Conservation (phyloP, 345 rosid species). For the Gossypium ekmanianum region DNA sequence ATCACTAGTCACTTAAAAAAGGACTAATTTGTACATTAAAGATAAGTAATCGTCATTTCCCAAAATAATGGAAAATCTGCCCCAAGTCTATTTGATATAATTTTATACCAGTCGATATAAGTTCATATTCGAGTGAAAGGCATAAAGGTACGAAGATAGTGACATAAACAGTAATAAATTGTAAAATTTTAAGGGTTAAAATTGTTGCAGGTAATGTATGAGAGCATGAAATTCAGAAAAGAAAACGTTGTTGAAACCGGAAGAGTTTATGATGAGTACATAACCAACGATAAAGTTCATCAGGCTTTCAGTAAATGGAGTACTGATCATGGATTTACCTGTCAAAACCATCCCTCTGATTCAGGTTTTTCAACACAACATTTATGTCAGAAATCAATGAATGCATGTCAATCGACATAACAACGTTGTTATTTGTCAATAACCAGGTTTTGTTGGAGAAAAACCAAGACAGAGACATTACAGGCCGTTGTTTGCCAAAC, state of each 20-base stretch:
- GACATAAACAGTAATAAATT: no score
- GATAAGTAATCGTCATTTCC: no score
- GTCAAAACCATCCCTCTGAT: background rate
- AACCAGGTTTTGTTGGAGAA: conserved; percentile 27
- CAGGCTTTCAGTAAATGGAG: conserved; percentile 33
- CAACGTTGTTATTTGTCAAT: background rate
- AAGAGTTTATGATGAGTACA: conserved; percentile 26
- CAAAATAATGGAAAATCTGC: no score
- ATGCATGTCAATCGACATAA: background rate
- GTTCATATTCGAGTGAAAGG: no score
- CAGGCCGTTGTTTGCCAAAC: conserved; percentile 23
- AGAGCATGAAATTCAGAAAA: conserved; percentile 36
- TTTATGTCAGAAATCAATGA: no score
- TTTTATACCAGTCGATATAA: no score
- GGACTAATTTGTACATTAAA: no score
- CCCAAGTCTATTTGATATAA: no score
- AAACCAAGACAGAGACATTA: conserved; percentile 19
- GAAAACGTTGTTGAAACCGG: conserved; percentile 36
- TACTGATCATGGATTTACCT: background rate
- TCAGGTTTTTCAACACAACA: background rate
- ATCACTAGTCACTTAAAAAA: no score
- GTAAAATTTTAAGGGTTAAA: background rate
- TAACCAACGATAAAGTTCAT: conserved; percentile 12
- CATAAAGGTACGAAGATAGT: no score
- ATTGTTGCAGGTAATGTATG: conserved; percentile 36